Conservation (phyloP, 805 yeast genomes). For the Suhomyces vadensis region DNA sequence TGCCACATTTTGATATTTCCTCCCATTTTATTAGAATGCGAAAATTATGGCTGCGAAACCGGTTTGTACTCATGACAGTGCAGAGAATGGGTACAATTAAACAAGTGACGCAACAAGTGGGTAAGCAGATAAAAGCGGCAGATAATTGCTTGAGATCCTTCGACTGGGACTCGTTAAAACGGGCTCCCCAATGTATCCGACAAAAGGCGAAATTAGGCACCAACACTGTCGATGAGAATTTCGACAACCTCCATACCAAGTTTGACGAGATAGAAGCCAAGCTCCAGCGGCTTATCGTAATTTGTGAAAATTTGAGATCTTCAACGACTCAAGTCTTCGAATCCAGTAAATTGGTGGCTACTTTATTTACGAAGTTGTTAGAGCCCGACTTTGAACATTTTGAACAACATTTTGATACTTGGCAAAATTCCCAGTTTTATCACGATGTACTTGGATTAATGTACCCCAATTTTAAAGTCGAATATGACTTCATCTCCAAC, state of each 20-base stretch:
- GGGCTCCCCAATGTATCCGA: slow-evolving; percentile 13
- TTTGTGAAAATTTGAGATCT: not conserved
- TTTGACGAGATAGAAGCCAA: slow-evolving; percentile 21
- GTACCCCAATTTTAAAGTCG: slow-evolving; percentile 12
- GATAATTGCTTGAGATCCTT: slow-evolving; percentile 4
- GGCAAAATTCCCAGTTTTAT: slow-evolving; percentile 23
- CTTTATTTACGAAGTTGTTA: not conserved
- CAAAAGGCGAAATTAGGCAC: slow-evolving; percentile 9
- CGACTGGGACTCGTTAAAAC: slow-evolving; percentile 28
- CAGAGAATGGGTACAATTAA: not conserved
- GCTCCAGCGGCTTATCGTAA: slow-evolving; percentile 15
- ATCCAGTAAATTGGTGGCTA: not conserved
- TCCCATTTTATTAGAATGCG: not conserved
- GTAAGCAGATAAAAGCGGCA: slow-evolving; percentile 1
- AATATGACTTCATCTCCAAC: slow-evolving; percentile 9
- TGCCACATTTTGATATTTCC: too few relatives aligned
- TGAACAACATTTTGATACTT: slow-evolving; percentile 14
- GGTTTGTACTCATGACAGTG: not conserved
- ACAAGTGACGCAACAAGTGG: not conserved
- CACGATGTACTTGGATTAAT: slow-evolving; percentile 17
- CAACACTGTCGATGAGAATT: slow-evolving; percentile 26
- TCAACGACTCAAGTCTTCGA: not conserved
- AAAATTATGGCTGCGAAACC: not conserved
- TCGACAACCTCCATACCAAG: slow-evolving; percentile 23
- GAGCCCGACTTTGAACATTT: slow-evolving; percentile 2